Percentiles rank a stretch among this genome's conserved stretches.
These are phyloP conservation scores for Aegle marmelos DNA, from an alignment of 345 rosid genomes.

Conservation along the genomic window DNA sequence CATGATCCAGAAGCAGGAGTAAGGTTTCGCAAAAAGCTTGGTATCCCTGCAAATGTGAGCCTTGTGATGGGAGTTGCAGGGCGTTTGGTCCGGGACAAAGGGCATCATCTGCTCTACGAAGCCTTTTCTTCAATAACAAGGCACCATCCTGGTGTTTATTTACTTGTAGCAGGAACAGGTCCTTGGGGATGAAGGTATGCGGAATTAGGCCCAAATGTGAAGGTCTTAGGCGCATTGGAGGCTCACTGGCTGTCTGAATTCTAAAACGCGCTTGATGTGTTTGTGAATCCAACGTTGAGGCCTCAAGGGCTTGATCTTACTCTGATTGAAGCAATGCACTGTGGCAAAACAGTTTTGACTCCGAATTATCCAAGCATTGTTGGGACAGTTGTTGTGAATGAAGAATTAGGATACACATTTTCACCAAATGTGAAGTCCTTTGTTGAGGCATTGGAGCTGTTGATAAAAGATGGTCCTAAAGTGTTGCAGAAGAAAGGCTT, in stretches of 20 bases:
- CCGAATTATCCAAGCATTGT: conserved; percentile 68
- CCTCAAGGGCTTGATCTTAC: conserved; percentile 76
- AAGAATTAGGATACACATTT: conserved; percentile 56
- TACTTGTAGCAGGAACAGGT: conserved; percentile 74
- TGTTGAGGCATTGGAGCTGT: conserved; percentile 48
- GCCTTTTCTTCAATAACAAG: conserved; percentile 43
- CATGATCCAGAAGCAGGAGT: conserved; percentile 34
- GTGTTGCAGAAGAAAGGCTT: conserved; percentile 49
- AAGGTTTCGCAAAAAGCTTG: conserved; percentile 39
- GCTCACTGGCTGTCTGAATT: conserved; percentile 51
- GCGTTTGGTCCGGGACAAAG: conserved; percentile 68
- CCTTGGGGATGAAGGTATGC: conserved; percentile 65
- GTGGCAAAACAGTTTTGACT: conserved; percentile 67
- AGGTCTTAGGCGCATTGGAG: conserved; percentile 52
- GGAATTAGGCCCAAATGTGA: conserved; percentile 53
- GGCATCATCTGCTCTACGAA: conserved; percentile 64
- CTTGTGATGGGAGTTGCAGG: conserved; percentile 76
- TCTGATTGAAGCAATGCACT: conserved; percentile 67
- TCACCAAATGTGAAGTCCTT: conserved; percentile 66
- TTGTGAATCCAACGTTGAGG: conserved; percentile 69
- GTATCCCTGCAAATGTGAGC: conserved; percentile 32
- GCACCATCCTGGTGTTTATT: conserved; percentile 33
- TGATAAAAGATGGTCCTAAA: conserved; percentile 44
- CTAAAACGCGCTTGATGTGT: conserved; percentile 63
- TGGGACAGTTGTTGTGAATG: conserved; percentile 56